phyloP scores from a whole-genome alignment of 2,329 filamentous ascomycete species.

The Cercospora sp. region DNA sequence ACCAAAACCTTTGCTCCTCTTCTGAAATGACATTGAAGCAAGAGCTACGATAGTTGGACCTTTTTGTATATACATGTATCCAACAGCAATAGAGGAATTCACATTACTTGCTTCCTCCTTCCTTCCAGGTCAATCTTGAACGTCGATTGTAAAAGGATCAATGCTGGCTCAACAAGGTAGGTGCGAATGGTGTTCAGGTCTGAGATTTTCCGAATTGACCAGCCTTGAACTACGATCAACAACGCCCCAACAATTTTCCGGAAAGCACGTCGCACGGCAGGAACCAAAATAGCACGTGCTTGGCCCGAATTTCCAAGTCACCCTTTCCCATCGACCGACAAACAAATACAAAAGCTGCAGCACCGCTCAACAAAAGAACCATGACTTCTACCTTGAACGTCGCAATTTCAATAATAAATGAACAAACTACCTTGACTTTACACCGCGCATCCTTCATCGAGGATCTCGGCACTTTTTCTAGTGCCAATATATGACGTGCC shows the following conservation, averaged over 20 bases:
- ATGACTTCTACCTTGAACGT: not conserved
- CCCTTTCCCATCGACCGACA: not conserved
- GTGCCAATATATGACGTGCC: not conserved
- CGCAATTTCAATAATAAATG: not conserved
- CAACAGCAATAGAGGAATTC: not conserved
- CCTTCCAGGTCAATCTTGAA: not conserved
- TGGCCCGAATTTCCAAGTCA: not conserved
- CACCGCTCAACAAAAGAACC: not conserved
- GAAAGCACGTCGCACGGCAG: not conserved
- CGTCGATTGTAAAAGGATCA: not conserved
- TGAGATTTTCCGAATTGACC: no score
- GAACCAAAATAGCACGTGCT: not conserved
- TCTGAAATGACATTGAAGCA: not conserved
- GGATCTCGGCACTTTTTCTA: not conserved
- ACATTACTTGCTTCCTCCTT: not conserved
- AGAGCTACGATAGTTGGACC: not conserved
- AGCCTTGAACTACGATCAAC: not conserved
- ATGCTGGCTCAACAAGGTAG: no score
- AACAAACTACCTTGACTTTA: rapidly evolving
- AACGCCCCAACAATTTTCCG: not conserved
- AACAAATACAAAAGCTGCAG: not conserved
- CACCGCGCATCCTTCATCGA: not conserved
- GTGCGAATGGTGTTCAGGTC: no score
- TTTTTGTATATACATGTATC: not conserved
- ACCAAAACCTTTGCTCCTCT: not conserved